These are phyloP conservation scores for Licmophora abbreviata DNA, from an alignment of 108 stramenopile genomes.

Conservation along the genomic window DNA sequence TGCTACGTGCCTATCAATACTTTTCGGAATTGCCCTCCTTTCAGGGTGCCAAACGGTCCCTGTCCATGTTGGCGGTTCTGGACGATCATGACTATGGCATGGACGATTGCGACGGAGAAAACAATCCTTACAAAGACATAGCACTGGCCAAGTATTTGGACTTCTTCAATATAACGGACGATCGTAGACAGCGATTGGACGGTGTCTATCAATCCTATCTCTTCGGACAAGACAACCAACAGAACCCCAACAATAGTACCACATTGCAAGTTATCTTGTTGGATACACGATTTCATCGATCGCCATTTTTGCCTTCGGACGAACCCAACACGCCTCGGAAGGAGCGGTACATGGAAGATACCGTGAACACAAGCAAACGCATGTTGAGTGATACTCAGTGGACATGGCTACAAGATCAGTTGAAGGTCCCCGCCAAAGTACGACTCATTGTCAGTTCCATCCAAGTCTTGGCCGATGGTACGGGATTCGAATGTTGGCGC, in stretches of 20 bases:
- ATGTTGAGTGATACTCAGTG: conserved; percentile 14
- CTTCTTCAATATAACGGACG: conserved; percentile 15
- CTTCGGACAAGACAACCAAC: conserved; percentile 4
- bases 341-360: conserved; percentile 4
- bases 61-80: conserved; percentile 12
- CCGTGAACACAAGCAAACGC: not conserved
- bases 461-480: conserved; percentile 13
- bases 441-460: conserved; percentile 17
- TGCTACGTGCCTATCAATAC: conserved; percentile 12
- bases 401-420: conserved; percentile 15
- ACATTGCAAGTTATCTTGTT: conserved; percentile 22
- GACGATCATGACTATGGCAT: conserved; percentile 25
- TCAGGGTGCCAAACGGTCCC: conserved; percentile 1
- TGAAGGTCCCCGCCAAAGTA: conserved; percentile 3
- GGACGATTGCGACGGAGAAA: not conserved
- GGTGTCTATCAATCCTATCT: conserved; percentile 7
- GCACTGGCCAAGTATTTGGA: conserved; percentile 10
- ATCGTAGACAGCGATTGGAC: conserved; percentile 6
- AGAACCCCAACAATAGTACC: no score
- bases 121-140: conserved; percentile 23
- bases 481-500: conserved; percentile 15
- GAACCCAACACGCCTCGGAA: not conserved
- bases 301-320: conserved; percentile 1
- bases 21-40: conserved; percentile 13
- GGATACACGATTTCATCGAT: conserved; percentile 15